phyloP scores from a whole-genome alignment of 352 stramenopile species.

The Phytophthora ramorum region DNA sequence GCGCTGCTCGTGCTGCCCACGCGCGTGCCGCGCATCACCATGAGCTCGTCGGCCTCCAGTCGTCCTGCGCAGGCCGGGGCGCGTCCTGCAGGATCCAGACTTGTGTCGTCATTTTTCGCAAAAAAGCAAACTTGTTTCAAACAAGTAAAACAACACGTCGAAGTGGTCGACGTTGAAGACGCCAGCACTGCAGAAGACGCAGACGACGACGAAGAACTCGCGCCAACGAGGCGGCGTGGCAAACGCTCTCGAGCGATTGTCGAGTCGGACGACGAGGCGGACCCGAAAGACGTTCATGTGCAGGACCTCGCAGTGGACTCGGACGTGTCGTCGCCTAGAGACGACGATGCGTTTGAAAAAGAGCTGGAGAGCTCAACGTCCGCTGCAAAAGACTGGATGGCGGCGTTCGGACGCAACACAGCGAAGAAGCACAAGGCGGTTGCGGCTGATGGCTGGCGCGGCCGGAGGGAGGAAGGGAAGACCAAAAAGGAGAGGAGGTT shows the following conservation, averaged over 20 bases:
- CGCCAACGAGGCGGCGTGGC: conserved; percentile 41
- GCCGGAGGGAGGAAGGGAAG: conserved; percentile 15
- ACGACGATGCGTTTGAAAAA: conserved; percentile 39
- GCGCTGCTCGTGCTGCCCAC: conserved; percentile 43
- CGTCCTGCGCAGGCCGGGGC: neutral
- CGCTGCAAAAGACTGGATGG: conserved; percentile 65
- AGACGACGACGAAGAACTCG: conserved; percentile 56
- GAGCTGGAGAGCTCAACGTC: conserved; percentile 38
- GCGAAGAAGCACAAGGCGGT: conserved; percentile 33
- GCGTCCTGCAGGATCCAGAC: conserved; percentile 4
- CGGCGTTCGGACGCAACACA: conserved; percentile 48
- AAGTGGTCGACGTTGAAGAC: conserved; percentile 36
- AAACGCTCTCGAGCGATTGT: conserved; percentile 71
- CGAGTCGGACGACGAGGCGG: conserved; percentile 66
- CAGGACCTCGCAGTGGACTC: conserved; percentile 42
- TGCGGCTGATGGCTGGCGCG: conserved; percentile 27
- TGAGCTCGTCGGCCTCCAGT: conserved; percentile 40
- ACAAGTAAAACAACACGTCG: conserved; percentile 7
- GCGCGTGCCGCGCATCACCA: conserved; percentile 36
- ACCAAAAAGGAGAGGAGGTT: conserved; percentile 13
- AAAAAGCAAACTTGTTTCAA: conserved; percentile 1
- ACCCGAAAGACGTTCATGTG: conserved; percentile 16
- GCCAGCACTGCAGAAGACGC: conserved; percentile 47
- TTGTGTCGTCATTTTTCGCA: conserved; percentile 55
- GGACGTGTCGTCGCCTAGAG: conserved; percentile 51